Evolutionary conservation across 2,329 filamentous ascomycete species (phyloP).

Genomic region (Fusarium sp.): DNA sequence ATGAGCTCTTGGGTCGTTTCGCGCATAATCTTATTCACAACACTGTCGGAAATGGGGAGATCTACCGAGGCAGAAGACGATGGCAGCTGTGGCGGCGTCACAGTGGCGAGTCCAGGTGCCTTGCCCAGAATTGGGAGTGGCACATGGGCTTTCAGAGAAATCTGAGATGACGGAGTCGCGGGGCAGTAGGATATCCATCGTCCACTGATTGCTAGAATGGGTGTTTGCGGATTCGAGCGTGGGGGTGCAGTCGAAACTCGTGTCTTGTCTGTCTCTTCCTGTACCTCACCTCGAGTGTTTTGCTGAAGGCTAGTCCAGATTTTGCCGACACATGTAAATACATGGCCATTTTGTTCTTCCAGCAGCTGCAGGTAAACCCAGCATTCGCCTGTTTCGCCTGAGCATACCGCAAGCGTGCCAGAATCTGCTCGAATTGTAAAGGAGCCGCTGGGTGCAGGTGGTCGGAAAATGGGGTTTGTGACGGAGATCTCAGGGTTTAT

Average conservation of each 20-base stretch:
- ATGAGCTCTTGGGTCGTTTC: constrained; percentile 83
- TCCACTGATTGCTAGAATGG: constrained; percentile 75
- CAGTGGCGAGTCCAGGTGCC: constrained; percentile 66
- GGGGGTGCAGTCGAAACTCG: constrained; percentile 52
- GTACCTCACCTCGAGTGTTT: constrained; percentile 59
- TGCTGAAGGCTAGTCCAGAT: constrained; percentile 89
- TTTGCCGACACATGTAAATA: constrained; percentile 81
- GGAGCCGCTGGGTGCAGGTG: constrained; percentile 76
- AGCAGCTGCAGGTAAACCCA: constrained; percentile 75
- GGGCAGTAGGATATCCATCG: constrained; percentile 84
- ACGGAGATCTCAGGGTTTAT: constrained; percentile 66
- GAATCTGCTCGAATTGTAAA: constrained; percentile 79
- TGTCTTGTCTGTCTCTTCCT: constrained; percentile 58
- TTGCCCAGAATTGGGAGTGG: constrained; percentile 66
- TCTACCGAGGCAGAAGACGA: constrained; percentile 75
- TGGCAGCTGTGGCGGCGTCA: constrained; percentile 77
- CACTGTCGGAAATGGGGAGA: constrained; percentile 75
- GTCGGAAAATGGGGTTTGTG: constrained; percentile 71
- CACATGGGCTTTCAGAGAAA: constrained; percentile 74
- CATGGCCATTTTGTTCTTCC: constrained; percentile 55
- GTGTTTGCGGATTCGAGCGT: constrained; percentile 63
- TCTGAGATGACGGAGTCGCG: constrained; percentile 75
- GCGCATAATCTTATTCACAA: constrained; percentile 81
- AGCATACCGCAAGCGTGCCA: constrained; percentile 78
- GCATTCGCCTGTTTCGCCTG: constrained; percentile 86